Evolutionary conservation across 345 rosid genomes (phyloP).

Genomic region (Eucalyptus curtisii): DNA sequence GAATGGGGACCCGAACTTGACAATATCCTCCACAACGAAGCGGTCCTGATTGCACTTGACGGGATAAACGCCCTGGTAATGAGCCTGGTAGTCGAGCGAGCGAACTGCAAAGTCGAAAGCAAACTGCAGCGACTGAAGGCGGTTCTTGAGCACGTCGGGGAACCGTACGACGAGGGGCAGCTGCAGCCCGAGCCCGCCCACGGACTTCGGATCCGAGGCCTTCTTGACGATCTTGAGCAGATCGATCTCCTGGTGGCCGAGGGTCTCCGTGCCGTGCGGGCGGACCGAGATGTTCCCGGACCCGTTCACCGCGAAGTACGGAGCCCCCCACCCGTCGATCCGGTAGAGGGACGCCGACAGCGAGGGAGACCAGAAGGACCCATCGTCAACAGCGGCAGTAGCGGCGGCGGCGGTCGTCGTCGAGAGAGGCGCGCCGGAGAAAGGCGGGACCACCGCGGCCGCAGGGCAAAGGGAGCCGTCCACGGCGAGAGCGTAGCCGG

Average conservation of each 20-base stretch:
- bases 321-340: conserved; percentile 80
- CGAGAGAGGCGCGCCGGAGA: conserved; percentile 11
- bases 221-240: conserved; percentile 66
- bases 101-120: conserved; percentile 67
- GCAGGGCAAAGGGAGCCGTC: conserved; percentile 18
- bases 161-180: conserved; percentile 68
- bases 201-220: conserved; percentile 62
- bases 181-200: conserved; percentile 76
- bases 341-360: conserved; percentile 60
- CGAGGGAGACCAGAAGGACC: conserved; percentile 54
- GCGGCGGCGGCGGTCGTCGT: background rate
- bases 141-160: conserved; percentile 79
- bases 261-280: conserved; percentile 48
- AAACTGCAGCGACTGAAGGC: conserved; percentile 67
- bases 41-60: conserved; percentile 97
- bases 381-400: background rate
- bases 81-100: conserved; percentile 44
- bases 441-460: conserved; percentile 11
- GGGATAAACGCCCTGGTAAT: conserved; percentile 87
- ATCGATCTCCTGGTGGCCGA: conserved; percentile 81
- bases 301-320: conserved; percentile 63
- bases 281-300: conserved; percentile 67
- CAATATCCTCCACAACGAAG: conserved; percentile 79
- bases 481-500: conserved; percentile 49
- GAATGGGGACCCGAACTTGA: conserved; percentile 54